Conservation (phyloP, 768 basidiomycete species). For the Tubosaeta sp. region DNA sequence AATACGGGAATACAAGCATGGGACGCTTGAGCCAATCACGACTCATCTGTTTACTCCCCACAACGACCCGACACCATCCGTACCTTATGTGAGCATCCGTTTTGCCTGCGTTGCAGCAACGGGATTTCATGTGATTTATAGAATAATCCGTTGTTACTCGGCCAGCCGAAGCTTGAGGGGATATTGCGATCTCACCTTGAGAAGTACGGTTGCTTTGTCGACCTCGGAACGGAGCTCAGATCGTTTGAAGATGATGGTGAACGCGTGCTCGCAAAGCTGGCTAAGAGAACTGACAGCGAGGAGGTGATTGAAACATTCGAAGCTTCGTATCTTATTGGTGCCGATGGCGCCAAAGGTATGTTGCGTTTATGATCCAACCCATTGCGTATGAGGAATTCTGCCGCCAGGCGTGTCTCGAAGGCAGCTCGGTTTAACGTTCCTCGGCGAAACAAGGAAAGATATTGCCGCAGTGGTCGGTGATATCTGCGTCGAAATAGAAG, state of each 20-base stretch:
- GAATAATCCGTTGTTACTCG: constrained; percentile 12
- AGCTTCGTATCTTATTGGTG: constrained; percentile 36
- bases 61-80: constrained; percentile 21
- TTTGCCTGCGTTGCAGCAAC: background rate
- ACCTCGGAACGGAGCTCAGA: constrained; percentile 41
- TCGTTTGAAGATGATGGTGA: constrained; percentile 38
- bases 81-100: constrained; percentile 21
- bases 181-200: constrained; percentile 17
- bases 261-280: constrained; percentile 35
- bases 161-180: constrained; percentile 32
- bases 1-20: constrained; percentile 33
- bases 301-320: constrained; percentile 25
- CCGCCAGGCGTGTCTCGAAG: constrained; percentile 35
- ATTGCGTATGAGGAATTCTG: background rate
- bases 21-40: constrained; percentile 17
- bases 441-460: constrained; percentile 36
- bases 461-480: constrained; percentile 34
- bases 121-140: background rate
- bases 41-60: background rate
- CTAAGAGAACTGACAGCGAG: constrained; percentile 21
- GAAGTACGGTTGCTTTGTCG: constrained; percentile 29
- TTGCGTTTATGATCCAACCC: background rate
- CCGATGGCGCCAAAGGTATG: constrained; percentile 37
- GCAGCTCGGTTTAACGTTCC: constrained; percentile 37
- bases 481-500: constrained; percentile 30